Evolutionary conservation across 139 green algal genomes (phyloP), one percentile per base, ranked within the genome.

Genomic region (Asterochloris sp.): DNA sequence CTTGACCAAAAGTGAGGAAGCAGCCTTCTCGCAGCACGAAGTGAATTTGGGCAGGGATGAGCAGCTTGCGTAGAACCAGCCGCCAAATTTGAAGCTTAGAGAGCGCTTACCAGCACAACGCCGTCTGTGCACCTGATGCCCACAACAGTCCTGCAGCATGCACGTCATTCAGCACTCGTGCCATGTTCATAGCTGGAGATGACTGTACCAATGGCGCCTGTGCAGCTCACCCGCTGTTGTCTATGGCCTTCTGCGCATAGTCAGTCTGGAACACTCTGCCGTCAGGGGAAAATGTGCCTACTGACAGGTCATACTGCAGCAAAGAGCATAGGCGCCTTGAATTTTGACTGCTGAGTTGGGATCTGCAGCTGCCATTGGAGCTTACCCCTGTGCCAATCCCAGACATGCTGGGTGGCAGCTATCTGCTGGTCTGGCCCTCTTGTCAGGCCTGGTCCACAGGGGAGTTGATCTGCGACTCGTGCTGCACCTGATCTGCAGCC

Each of bases 231-330:
- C 96, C 95, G 88, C 93, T 94, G 87, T 94, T 98, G 88, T 99
- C 97, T 26, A 99, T 94, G n/a, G 97, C 96, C 78, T 99, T 99
- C 74, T 96, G 91, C 6, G 97, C 97, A 87, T 99, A 99, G 79
- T 99, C 97, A 47, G 93, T 97, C 85, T 99, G 97, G 83, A 99
- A 99, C 0, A 99, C 91, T 27, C 95, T 92, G 17, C 97, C 97
- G 85, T 99, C 97, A 12, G 97, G 97, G 9, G 93, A 98, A 81
- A 97, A 99, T 14, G 97, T 99, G 54, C 95, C 97, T 29, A 93
- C 87, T 14, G 94, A 98, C 17, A 99, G 90, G 80, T 99, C 97
- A 90, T 99, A 99, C 93, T 97, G 92, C 60, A 84, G 17, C 66
- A 27, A 38, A 84, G 17, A 17, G 19, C 78, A 73, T 38, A 68